Evolutionary conservation across 768 basidiomycete genomes (phyloP).

Genomic region (Leucocoprinus birnbaumii): DNA sequence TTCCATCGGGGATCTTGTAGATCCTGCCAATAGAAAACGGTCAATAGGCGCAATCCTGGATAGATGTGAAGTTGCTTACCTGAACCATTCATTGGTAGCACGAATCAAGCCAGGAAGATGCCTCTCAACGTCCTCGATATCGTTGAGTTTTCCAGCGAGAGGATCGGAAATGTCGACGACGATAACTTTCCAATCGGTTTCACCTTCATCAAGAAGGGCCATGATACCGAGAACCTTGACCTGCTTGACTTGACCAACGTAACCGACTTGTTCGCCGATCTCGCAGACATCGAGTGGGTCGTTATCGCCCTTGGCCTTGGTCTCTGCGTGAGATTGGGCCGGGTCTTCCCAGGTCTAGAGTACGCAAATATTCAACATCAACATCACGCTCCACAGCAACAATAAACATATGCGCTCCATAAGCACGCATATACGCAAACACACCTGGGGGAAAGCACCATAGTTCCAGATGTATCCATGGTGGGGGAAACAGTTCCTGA

Average conservation of each 20-base stretch:
- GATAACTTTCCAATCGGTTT: conserved; percentile 99
- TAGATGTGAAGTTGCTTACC: conserved; percentile 37
- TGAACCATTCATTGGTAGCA: conserved; percentile 99
- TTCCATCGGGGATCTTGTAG: conserved; percentile 95
- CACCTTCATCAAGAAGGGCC: conserved; percentile 98
- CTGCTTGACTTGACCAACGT: conserved; percentile 97
- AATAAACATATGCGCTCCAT: too few species aligned
- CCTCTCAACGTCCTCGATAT: conserved; percentile 98
- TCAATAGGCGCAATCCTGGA: background rate
- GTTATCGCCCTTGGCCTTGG: conserved; percentile 98
- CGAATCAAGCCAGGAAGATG: conserved; percentile 96
- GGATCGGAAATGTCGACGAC: conserved; percentile 97
- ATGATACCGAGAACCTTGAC: conserved; percentile 99
- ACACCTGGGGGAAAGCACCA: conserved; percentile 95
- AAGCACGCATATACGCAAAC: conserved; percentile 15
- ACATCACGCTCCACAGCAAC: too few species aligned
- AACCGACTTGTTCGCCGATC: conserved; percentile 98
- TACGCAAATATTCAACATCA: background rate
- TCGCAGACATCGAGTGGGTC: conserved; percentile 99
- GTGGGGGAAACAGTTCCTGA: conserved; percentile 99
- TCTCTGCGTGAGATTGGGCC: conserved; percentile 81
- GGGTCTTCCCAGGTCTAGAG: conserved; percentile 99
- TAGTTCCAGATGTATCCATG: conserved; percentile 99
- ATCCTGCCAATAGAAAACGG: conserved; percentile 46
- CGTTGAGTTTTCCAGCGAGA: conserved; percentile 93